phyloP scores from a whole-genome alignment of 1,139 yeast genomes.

The Suhomyces terraborum region DNA sequence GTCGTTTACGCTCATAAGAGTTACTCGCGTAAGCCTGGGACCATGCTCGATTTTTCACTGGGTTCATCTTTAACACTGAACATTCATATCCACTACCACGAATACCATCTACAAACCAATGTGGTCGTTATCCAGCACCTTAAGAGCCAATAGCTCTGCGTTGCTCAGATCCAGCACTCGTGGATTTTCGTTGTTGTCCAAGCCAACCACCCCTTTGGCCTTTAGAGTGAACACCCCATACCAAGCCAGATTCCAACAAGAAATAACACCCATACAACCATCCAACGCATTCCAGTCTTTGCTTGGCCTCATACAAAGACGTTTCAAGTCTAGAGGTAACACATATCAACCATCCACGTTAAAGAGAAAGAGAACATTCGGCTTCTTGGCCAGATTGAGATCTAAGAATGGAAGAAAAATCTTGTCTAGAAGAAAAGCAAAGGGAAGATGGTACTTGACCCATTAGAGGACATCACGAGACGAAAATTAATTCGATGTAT shows the following conservation, averaged over 20 bases:
- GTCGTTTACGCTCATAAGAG: conserved; percentile 2
- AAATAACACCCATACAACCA: conserved; percentile 11
- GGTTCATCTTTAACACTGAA: background rate
- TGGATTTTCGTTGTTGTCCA: conserved; percentile 21
- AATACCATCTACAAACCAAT: conserved; percentile 7
- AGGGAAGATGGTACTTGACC: conserved; percentile 92
- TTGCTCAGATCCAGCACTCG: conserved; percentile 15
- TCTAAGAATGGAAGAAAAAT: conserved; percentile 79
- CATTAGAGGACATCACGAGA: conserved; percentile 44
- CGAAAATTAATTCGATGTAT: conserved; percentile 2
- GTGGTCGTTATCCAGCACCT: conserved; percentile 13
- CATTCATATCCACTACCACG: conserved; percentile 1
- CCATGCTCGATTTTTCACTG: conserved; percentile 11
- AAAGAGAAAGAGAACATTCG: conserved; percentile 86
- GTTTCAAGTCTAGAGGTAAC: conserved; percentile 91
- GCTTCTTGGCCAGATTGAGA: conserved; percentile 86
- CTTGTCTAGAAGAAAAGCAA: conserved; percentile 73
- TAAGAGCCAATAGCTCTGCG: conserved; percentile 12
- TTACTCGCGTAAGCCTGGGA: background rate
- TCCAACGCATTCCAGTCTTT: conserved; percentile 27
- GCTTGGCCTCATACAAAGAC: conserved; percentile 51
- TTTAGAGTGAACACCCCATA: conserved; percentile 8
- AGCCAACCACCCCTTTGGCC: conserved; percentile 16
- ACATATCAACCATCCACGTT: conserved; percentile 92
- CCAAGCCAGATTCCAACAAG: conserved; percentile 6